Base-by-base conservation (phyloP, 768 basidiomycete genomes). In the Trametes coccinea region DNA sequence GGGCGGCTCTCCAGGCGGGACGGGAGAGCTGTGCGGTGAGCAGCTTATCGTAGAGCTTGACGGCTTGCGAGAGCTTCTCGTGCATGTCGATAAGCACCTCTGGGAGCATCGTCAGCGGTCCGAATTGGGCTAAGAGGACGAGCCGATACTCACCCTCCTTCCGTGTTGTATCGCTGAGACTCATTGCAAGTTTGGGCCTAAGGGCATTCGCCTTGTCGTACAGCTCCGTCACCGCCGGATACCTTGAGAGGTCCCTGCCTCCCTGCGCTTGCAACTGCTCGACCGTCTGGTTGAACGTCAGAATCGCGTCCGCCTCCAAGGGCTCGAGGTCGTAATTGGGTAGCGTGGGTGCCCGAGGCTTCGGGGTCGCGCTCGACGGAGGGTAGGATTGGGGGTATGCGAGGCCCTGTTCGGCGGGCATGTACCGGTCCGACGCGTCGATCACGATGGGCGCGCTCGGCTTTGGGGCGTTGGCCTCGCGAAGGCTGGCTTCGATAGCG, bases 41-140 rank as follows among this genome's bases (percentile, higher is more conserved):
- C 22, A 97, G 78, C 56, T 89, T 84, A 66, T 98, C 95, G 71
- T 98, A 98, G 3, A 97, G 77, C 70, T 90, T 89, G 47, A 98
- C 93, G 0, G 93, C 94, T 72, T 96, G 86, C 0, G 93, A 91
- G 9, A 99, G 75, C 74, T 98, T 96, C 49, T 90, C 89, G 68
- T 98, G 91, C 94, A 98, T 98, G 51, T 98, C 95, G 6, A 86
- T 79, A 39, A 99, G 78, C 71, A 95, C 80, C 73, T 95, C 95
- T 94, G 70, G 33, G 34, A 16, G 37, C 31, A 29, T 59, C 40
- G 59, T 2, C 57, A 46, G 27, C 56, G 61, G 9, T 22, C 43
- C 4, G 17, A 17, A 27, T 34, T 29, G 6, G 8, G 30, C 5
- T 4, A 0, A 45, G 0, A 43, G 17, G 2, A 31, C 7, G n/a